Evolutionary conservation across 176 grass and related monocot species (phyloP), one percentile per base, ranked within the genome.

Genomic region (Avena eriantha): DNA sequence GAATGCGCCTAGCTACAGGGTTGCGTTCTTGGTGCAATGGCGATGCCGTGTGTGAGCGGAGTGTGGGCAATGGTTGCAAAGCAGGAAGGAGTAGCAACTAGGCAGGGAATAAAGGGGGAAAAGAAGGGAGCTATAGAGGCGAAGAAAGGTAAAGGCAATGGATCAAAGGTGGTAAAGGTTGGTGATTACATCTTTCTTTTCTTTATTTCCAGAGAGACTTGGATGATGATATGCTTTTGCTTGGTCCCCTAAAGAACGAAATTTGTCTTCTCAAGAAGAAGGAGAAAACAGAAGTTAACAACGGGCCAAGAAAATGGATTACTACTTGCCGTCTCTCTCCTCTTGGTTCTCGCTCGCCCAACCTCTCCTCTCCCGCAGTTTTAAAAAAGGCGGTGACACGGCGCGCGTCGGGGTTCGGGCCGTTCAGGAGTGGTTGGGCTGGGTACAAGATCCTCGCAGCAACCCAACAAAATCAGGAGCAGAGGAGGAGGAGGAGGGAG

Each of bases 91-190:
- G 39, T 41, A 41, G 60, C 84, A 87, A 57, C 74, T 83, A 49
- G 85, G 80, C 80, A 86, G 78, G 78, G 84, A 86, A 82, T 86
- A 83, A 88, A 90, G 75, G 41, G 75, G 17, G 24, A 11, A 22
- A 82, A 82, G 58, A 81, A 78, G 11, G 60, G 34, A 67, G 64
- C 64, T 67, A 56, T 21, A 17, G 73, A 14, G 63, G 50, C 84
- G 65, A 87, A 85, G 85, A 87, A 92, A 89, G 85, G 50, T 59
- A 90, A 91, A 94, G 83, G 90, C 77, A 67, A 67, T 55, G 34
- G 68, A 58, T 84, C 86, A 88, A 93, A 87, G 88, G 69, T 66
- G 90, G 75, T 82, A 89, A 87, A 91, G 92, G 90, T 65, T 68
- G 86, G 77, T 84, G 87, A 80, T 83, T 78, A 69, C 87, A 81